phyloP scores from a whole-genome alignment of 208 protist genomes.

The Leishmania aethiopica region DNA sequence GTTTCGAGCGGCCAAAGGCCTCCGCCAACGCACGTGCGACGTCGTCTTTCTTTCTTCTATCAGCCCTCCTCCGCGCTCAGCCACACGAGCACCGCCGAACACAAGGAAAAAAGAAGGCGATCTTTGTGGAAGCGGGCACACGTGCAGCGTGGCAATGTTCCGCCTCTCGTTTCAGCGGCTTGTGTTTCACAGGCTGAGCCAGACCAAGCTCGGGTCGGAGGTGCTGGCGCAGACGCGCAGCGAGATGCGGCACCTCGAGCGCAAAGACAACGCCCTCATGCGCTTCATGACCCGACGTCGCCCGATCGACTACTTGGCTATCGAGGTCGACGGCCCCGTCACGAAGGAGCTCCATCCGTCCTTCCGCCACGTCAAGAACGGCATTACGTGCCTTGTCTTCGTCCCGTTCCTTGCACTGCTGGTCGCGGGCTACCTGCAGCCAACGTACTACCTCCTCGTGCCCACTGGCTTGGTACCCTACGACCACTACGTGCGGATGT shows the following conservation, averaged over 20 bases:
- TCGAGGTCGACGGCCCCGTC: conserved; percentile 74
- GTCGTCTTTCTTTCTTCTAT: too few relatives aligned
- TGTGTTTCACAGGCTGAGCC: conserved; percentile 56
- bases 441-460: conserved; percentile 80
- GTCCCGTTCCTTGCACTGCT: conserved; percentile 55
- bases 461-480: conserved; percentile 50
- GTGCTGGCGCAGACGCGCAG: conserved; percentile 69
- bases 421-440: conserved; percentile 54
- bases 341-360: conserved; percentile 67
- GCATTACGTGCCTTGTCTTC: conserved; percentile 52
- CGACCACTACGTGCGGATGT: conserved; percentile 74
- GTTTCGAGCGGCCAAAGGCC: neutral
- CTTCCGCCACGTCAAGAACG: conserved; percentile 68
- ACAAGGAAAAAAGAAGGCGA: too few relatives aligned
- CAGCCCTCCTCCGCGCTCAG: too few relatives aligned
- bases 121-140: neutral
- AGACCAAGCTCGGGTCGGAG: conserved; percentile 79
- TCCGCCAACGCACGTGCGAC: neutral
- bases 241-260: conserved; percentile 74
- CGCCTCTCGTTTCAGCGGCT: conserved; percentile 39
- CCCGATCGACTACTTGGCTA: conserved; percentile 77
- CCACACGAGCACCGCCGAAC: neutral
- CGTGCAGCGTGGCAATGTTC: conserved; percentile 32
- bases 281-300: conserved; percentile 69
- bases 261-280: conserved; percentile 52